Base-by-base conservation (phyloP, 192 early-diverging fungal species). In the Backusella tarrabulga region DNA sequence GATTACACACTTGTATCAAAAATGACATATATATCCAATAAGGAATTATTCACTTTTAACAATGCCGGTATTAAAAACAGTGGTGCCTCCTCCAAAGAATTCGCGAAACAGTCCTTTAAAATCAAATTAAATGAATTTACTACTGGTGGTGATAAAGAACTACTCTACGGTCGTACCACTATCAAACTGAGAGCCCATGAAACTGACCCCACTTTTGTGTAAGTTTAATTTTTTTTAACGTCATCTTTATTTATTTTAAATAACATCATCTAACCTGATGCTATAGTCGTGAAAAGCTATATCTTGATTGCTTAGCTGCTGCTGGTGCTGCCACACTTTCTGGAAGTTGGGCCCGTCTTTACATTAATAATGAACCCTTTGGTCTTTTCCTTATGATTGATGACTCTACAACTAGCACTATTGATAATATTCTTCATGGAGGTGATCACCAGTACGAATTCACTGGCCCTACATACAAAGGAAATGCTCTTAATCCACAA, bases 301-400 rank as follows among this genome's bases (percentile, higher is more conserved):
- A 74, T 15, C 77, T 86, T 29, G 82, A 86, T 67, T 72, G 68
- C 67, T 68, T 86, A 26, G 81, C 79, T 73, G 78, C 85, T 46
- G 68, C 83, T 12, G 85, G 85, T 42, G 82, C 76, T 54, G 80
- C 85, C 21, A 82, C 85, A 4, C 80, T 83, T 23, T 76, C 77
- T 46, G 85, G 78, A 34, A 73, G 71, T 12, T 86, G 77, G 68
- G 85, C 79, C 42, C 82, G 85, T 80, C 74, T 86, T 9, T 86
- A 71, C 34, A 79, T 86, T 74, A 86, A 86, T 74, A 83, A 80
- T 56, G 80, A 76, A 36, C 67, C 82, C 32, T 86, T 77, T 69
- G 85, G 85, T 68, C 73, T 86, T 26, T 86, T 68, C 68, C 68
- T 86, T 23, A 80, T 86, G 82, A 83, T 86, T 44, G 85, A 86